Base-by-base conservation (phyloP, 768 basidiomycete species). In the Mrakia blollopis region DNA sequence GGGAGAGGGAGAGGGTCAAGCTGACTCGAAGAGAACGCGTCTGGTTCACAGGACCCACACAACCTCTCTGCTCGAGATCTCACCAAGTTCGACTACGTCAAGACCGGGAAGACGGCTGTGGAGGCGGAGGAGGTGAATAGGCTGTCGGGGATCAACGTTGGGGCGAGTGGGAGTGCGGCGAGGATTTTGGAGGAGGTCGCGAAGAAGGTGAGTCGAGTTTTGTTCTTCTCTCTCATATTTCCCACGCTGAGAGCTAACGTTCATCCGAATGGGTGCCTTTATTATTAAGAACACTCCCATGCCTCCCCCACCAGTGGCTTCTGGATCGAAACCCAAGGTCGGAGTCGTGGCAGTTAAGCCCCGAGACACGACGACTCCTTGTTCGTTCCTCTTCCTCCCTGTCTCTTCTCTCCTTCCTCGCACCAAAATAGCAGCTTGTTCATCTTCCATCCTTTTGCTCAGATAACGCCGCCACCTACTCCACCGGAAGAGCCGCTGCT, bases 401-500 rank as follows among this genome's bases (percentile, higher is more conserved):
- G 0, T 23, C 16, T 32, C 54, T n/a, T 16, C 23, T 8, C 10
- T 50, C 35, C 28, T 37, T 21, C 35, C 50, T 63, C 28, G 32
- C 47, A 30, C 70, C 5, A 16, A 35, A 35, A 23, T 1, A 63
- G 0, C 35, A 9, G 30, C 18, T 50, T 21, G 16, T 25, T 86
- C 88, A 9, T 50, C 25, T 25, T 41, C 18, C 18, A n/a, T n/a
- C 91, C 92, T 21, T 21, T 7, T 2, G 4, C 47, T 18, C 47
- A 80, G 96, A 85, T 78, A 86, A 86, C 80, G 82, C 84, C 1
- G 83, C 85, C 0, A 81, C 83, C 44, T 84, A 83, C 78, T 82
- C 84, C 1, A 93, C 87, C 57, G 96, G 96, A 35, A 86, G 91
- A 61, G 89, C 94, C 4, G 94, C 96, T 71, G 97, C 96, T 4